These are phyloP conservation scores for Cinchona pubescens DNA, from an alignment of 257 asterid species.

Conservation along the genomic window DNA sequence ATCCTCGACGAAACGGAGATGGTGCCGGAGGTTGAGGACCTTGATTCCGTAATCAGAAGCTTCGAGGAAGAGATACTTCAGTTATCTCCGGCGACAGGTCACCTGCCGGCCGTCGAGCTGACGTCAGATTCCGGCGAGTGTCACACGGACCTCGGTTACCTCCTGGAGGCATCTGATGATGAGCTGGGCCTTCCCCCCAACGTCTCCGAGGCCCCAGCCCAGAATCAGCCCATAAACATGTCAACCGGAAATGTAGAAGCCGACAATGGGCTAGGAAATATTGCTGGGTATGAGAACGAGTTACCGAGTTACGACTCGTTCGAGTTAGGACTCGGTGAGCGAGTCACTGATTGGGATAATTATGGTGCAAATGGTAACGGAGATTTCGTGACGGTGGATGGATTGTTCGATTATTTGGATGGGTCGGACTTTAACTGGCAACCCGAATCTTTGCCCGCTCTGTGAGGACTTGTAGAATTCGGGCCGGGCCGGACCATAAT, in stretches of 20 bases:
- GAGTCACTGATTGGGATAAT: conserved; percentile 4
- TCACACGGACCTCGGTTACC: conserved; percentile 41
- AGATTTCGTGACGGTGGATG: conserved; percentile 30
- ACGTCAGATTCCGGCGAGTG: conserved; percentile 24
- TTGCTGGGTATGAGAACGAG: conserved; percentile 24
- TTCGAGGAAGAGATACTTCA: conserved; percentile 47
- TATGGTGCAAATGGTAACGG: conserved; percentile 1
- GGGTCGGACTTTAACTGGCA: conserved; percentile 27
- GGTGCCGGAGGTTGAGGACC: conserved; percentile 31
- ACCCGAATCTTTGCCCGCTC: conserved; percentile 38
- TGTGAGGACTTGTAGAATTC: conserved; percentile 1
- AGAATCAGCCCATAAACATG: neutral
- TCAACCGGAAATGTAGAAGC: neutral
- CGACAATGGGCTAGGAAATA: conserved; percentile 6
- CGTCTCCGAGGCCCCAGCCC: neutral
- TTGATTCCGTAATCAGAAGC: conserved; percentile 44
- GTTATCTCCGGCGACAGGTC: neutral
- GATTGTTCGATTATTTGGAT: conserved; percentile 34
- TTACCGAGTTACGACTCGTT: conserved; percentile 29
- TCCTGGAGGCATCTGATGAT: conserved; percentile 47
- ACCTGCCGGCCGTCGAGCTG: conserved; percentile 3
- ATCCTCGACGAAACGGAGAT: conserved; percentile 34
- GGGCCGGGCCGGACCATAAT: neutral
- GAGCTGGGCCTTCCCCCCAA: conserved; percentile 51
- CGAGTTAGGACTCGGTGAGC: conserved; percentile 24